These are phyloP conservation scores for Nannochloropsis oceanica DNA, from an alignment of 108 stramenopile genomes.

Conservation along the genomic window DNA sequence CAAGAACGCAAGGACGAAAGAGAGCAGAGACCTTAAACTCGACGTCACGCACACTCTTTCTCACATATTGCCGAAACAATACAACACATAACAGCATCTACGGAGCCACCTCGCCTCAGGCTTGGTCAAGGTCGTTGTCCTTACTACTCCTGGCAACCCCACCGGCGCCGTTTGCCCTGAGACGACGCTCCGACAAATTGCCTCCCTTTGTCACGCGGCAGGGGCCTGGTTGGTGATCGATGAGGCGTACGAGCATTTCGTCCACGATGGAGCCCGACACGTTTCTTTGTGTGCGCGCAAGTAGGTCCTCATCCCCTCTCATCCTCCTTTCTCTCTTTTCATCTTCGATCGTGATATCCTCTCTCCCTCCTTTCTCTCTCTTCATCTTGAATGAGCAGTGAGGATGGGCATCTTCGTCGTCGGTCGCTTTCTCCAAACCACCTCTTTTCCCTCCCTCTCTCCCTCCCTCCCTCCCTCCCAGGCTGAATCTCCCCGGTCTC, in stretches of 20 bases:
- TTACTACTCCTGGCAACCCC: slow-evolving; percentile 83
- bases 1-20: not conserved
- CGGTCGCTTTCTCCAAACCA: not conserved
- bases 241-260: slow-evolving; percentile 85
- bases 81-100: not conserved
- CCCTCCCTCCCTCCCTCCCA: slow-evolving; percentile 33
- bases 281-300: not conserved
- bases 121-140: slow-evolving; percentile 50
- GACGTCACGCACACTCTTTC: too few species aligned
- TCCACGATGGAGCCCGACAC: slow-evolving; percentile 35
- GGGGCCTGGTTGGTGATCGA: slow-evolving; percentile 71
- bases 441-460: not conserved
- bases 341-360: not conserved
- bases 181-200: slow-evolving; percentile 44
- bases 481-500: not conserved
- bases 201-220: slow-evolving; percentile 48
- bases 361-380: not conserved
- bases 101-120: not conserved
- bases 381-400: not conserved
- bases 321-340: not conserved
- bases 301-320: not conserved
- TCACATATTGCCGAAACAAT: not conserved
- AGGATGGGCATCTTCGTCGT: not conserved
- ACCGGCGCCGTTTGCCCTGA: slow-evolving; percentile 56
- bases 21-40: not conserved